Conservation (phyloP, 2,329 filamentous ascomycete genomes). For the Knoxdaviesia capensis region DNA sequence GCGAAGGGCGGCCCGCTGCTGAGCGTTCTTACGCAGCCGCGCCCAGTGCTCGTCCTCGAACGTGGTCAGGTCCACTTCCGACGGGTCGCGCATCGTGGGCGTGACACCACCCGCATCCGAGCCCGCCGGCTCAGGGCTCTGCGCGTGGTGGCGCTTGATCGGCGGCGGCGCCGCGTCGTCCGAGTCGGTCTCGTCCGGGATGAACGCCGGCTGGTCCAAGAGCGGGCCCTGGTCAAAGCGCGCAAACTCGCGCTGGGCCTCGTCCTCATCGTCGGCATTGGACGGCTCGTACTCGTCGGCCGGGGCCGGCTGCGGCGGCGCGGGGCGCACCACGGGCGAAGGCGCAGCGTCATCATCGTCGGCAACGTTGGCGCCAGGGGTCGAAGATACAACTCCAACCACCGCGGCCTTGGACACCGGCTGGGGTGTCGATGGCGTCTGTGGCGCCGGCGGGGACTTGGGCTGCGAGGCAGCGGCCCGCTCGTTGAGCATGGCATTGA, state of each 20-base stretch:
- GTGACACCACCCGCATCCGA: constrained; percentile 9
- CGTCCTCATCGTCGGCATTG: constrained; percentile 34
- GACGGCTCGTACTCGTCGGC: constrained; percentile 20
- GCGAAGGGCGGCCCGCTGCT: constrained; percentile 50
- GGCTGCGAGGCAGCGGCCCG: no score
- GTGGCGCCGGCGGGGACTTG: not conserved
- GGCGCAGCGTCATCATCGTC: constrained; percentile 2
- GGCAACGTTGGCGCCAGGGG: not conserved
- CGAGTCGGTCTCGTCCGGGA: constrained; percentile 35
- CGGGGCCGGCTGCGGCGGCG: constrained; percentile 10
- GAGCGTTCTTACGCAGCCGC: constrained; percentile 86
- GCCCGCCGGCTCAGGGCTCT: constrained; percentile 8
- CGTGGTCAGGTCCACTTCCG: constrained; percentile 14
- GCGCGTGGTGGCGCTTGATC: constrained; percentile 21
- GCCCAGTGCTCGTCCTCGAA: constrained; percentile 64
- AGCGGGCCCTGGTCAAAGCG: constrained; percentile 81
- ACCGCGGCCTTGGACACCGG: constrained; percentile 3
- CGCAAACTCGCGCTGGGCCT: constrained; percentile 39
- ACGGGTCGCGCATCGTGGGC: constrained; percentile 11
- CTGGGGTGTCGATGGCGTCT: constrained; percentile 2
- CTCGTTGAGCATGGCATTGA: constrained; percentile 28
- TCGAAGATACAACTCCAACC: not conserved
- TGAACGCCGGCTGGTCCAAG: constrained; percentile 67
- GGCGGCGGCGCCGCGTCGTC: constrained; percentile 30
- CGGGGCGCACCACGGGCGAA: constrained; percentile 2